Base-by-base conservation (phyloP, 129 eudicot genomes). In the sunflower (Helianthus annuus) region DNA sequence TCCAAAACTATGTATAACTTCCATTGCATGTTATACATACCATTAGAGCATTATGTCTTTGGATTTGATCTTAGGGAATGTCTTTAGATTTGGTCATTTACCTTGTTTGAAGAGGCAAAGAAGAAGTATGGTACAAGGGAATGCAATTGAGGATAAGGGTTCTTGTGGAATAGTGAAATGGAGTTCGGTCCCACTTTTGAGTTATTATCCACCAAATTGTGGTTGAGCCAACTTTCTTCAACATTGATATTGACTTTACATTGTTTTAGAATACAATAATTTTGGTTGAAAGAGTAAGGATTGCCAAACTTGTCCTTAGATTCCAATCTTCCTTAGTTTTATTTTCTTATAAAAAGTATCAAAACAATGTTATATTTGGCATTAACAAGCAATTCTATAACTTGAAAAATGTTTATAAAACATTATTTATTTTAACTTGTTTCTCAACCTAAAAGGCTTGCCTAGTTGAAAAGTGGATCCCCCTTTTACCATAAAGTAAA, bases 111-210 rank as follows among this genome's bases (percentile, higher is more conserved):
- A 62, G 72, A 63, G 61, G 77, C 81, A 77, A 62, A 51, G 81
- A 24, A 70, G 81, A 69, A 69, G 76, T 70, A 69, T 70, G 76
- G 81, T 61, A 77, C 81, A 70, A 77, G 57, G 70, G 65, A 77
- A 69, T 69, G 81, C 51, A 69, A 76, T 39, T 48, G 69, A 51
- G 72, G 81, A 62, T 62, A 70, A 62, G 77, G 72, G 67, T 70
- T 78, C 48, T 53, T 52, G 76, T 51, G 76, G 66, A 64, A 64
- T 53, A 52, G 71, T 70, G 76, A 70, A 51, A 69, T 38, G 48
- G 48, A 48, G 61, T 59, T 78, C 53, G 82, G 72, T 34, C 82
- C 82, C 66, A 44, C 45, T 62, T 57, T 40, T 70, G 81, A 78
- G 82, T 78, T 70, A 76, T 63, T 78, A 19, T 19, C 22, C 22